Evolutionary conservation across 495 filamentous ascomycete genomes (phyloP), one percentile per base, ranked within the genome.

Genomic region (Penicillium odoratum): DNA sequence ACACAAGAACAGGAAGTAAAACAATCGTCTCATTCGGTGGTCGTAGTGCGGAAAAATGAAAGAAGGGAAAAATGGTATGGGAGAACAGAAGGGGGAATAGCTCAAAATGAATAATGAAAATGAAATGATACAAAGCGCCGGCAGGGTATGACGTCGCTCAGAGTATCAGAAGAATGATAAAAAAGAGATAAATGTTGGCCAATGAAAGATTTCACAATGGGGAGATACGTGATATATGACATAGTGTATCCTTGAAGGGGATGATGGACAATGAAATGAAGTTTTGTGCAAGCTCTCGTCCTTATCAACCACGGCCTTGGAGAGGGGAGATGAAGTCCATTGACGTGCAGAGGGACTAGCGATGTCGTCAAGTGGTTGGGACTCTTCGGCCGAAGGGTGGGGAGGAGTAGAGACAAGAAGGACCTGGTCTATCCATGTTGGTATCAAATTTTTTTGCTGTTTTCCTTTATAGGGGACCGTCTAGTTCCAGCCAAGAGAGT

Each of bases 401-500:
- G 44, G 46, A 42, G 50, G 50, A 51, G 36, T 57, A 33, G 46
- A 51, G 42, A 46, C 53, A 61, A 52, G 36, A 33, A 52, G 45
- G 55, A 44, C 16, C 52, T 55, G 56, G 45, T 61, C 53, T 63
- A 58, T 57, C 50, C 48, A 44, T 59, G 55, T 53, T 62, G 48
- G 30, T 45, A 26, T 56, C n/a, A 25, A 34, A 53, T 51, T 51
- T 51, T 18, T 51, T 50, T 50, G 26, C 13, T 38, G 42, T 51
- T 44, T 44, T 30, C 29, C 40, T 52, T 16, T 40, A 56, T 59
- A 49, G 63, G 59, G 40, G 31, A 21, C 21, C 48, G 25, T 75
- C 83, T 83, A 98, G 78, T 96, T 97, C 94, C 94, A 98, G 60
- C 94, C 94, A 59, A 98, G 84, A 51, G 92, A 96, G 78, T 98